phyloP scores from a whole-genome alignment of 2,329 filamentous ascomycete species.

The Purpureocillium lavendulum region DNA sequence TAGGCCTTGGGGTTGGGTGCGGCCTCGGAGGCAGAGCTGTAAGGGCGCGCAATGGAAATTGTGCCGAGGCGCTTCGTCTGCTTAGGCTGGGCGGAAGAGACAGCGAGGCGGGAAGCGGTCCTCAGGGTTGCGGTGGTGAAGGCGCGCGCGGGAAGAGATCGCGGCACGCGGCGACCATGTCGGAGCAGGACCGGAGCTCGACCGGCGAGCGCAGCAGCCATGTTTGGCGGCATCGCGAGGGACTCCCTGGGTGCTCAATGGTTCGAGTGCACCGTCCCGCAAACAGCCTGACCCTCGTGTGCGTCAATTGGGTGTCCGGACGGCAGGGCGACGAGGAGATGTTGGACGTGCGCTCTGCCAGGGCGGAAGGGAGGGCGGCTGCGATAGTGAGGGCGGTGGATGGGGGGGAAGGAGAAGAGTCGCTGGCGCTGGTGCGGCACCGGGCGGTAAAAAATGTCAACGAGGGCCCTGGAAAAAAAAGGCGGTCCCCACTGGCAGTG shows the following conservation, averaged over 20 bases:
- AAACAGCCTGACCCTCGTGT: constrained; percentile 21
- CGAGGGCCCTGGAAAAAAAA: constrained; percentile 12
- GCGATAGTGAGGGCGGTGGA: constrained; percentile 2
- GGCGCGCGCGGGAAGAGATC: constrained; percentile 33
- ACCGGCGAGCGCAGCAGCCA: constrained; percentile 39
- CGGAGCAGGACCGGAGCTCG: constrained; percentile 51
- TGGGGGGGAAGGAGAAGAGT: constrained; percentile 9
- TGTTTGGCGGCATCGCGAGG: constrained; percentile 29
- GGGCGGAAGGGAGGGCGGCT: neutral
- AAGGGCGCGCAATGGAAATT: constrained; percentile 32
- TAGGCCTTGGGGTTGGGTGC: constrained; percentile 81
- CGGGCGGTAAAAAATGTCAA: neutral
- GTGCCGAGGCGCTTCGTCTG: constrained; percentile 38
- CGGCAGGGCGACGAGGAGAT: constrained; percentile 9
- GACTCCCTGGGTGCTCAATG: constrained; percentile 24
- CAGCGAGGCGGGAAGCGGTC: constrained; percentile 19
- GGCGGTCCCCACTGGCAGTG: constrained; percentile 6
- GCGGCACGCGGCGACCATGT: constrained; percentile 41
- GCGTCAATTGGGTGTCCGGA: constrained; percentile 18
- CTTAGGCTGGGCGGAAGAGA: constrained; percentile 16
- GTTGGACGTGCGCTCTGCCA: constrained; percentile 17
- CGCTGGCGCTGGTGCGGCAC: neutral
- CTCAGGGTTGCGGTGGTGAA: constrained; percentile 30
- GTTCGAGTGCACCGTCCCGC: constrained; percentile 24
- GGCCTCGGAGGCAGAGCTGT: constrained; percentile 39